Evolutionary conservation across 2,329 filamentous ascomycete species (phyloP), one percentile per base, ranked within the genome.

Genomic region (Knufia fluminis): DNA sequence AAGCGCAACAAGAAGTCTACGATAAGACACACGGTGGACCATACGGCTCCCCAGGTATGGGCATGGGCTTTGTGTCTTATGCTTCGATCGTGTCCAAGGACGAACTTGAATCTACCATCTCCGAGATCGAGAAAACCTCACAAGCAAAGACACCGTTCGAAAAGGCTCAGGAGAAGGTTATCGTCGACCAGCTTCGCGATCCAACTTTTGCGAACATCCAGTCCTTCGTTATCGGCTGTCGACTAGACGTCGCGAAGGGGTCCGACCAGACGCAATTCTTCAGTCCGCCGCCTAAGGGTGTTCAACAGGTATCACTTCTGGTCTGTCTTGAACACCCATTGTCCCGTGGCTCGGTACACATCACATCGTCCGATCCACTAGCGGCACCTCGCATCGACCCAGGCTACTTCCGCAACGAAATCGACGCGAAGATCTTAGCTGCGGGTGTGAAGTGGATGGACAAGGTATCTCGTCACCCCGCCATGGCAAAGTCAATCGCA

Each of bases 341-440:
- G n/a, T 71, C 70, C 3, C 65, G 72, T 2, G 72, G 71, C n/a
- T 68, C 60, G 0, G 63, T 73, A 8, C 57, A 62, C 20, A 66
- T 73, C 19, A 61, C 52, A 6, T 69, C 68, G 0, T 55, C 65
- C 0, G 61, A 67, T 23, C 62, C 70, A 1, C 66, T 67, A 33
- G 59, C 64, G 2, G 59, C 63, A 1, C 68, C 71, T 3, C 40
- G 62, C 3, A 66, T 75, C 28, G 66, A 74, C 53, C 69, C 69
- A 1, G 63, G 67, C 1, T 71, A 70, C 14, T 57, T 65, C 26
- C 58, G 63, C 8, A 63, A 64, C 50, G 59, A 60, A 3, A 62
- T 70, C 32, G 64, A 65, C 49, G 59, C 64, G 4, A 57, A 61
- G 33, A 67, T 64, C 17, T 41, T 36, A 19, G 62, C 57, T 23